phyloP scores from a whole-genome alignment of 2,329 filamentous ascomycete genomes.

The Hypoxylon sp. region DNA sequence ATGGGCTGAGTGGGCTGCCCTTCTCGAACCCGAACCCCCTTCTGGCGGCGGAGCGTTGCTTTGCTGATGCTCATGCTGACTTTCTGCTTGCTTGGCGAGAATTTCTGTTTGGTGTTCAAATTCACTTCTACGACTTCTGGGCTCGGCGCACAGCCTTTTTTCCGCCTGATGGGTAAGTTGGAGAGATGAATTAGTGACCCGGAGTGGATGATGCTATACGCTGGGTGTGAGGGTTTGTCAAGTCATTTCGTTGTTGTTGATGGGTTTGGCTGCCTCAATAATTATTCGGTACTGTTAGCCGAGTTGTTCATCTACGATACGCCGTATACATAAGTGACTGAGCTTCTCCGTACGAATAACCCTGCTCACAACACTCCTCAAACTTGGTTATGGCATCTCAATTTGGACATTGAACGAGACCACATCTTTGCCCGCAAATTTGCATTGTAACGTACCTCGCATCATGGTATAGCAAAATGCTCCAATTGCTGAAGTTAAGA shows the following conservation, averaged over 20 bases:
- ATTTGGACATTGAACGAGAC: background rate
- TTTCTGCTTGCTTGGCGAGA: background rate
- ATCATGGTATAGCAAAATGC: background rate
- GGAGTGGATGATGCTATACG: background rate
- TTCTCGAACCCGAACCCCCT: slow-evolving; percentile 3
- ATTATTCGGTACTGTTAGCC: background rate
- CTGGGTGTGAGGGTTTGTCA: background rate
- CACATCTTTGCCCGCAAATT: background rate
- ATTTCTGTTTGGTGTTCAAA: background rate
- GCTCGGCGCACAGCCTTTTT: background rate
- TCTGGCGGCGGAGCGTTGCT: background rate
- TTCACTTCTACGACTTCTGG: background rate
- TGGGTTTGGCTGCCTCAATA: background rate
- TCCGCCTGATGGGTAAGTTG: background rate
- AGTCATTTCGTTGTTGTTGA: background rate
- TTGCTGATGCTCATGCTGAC: background rate
- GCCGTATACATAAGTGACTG: background rate
- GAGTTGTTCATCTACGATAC: background rate
- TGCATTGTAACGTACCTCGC: background rate
- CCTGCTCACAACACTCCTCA: background rate
- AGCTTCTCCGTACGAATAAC: background rate
- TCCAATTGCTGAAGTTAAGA: background rate
- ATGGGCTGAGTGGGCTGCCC: too few relatives aligned
- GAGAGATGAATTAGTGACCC: background rate
- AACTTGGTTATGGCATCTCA: background rate